Evolutionary conservation across 495 filamentous ascomycete species (phyloP), one percentile per base, ranked within the genome.

Genomic region (Penicillium paxilli): DNA sequence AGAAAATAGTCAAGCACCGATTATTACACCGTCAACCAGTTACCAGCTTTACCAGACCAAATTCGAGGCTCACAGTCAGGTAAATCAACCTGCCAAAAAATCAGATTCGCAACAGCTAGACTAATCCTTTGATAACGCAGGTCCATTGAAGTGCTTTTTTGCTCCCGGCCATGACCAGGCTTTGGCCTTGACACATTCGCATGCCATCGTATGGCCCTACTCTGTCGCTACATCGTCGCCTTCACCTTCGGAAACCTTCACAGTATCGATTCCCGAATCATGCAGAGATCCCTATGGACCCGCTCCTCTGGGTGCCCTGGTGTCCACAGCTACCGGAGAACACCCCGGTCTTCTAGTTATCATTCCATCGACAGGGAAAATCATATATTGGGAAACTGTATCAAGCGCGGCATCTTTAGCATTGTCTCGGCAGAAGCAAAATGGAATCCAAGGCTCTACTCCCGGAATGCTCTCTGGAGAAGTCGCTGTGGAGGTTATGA

Each of bases 341-440:
- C 88, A 91, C 38, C 89, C 93, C 3, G 94, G 92, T 2, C 74
- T 98, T 11, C 82, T 98, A 17, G 76, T 96, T 11, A 77, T 99
- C 10, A 87, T 90, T 71, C 91, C 92, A 1, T 80, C 80, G 16
- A 91, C 79, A 28, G 94, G 94, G 24, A 93, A 85, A 66, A 82
- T 98, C 42, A 83, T 87, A 30, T 99, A 92, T 69, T 99, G 92
- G 93, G 95, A 98, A 65, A 91, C 89, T 22, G 86, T 98, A 44
- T 87, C 92, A 17, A 88, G 83, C 68, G 91, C 90, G 22, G 84
- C 89, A 22, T 87, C 87, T 5, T 68, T 91, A 11, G 88, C 87
- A 53, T 80, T 91, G 23, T 83, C 89, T 41, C 83, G 87, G 44
- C 87, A 94, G 57, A 89, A 87, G 64, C 85, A 85, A 57, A 83